Conservation (phyloP, 164 flowering plant species). For the Chimonanthus praecox region DNA sequence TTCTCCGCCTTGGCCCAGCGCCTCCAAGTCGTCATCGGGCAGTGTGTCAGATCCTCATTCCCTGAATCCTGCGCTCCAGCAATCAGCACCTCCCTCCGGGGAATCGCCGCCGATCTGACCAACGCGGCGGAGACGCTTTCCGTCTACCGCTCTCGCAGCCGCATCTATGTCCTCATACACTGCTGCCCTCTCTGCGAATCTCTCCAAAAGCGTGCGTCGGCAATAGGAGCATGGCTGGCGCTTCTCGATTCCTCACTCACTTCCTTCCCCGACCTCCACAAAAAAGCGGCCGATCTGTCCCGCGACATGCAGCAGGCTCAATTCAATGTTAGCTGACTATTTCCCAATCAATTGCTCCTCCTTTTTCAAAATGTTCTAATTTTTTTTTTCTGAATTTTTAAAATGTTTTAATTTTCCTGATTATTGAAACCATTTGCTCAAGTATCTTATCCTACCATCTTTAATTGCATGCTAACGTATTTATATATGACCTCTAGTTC, state of each 20-base stretch:
- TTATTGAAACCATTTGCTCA: no score
- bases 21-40: constrained; percentile 33
- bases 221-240: constrained; percentile 52
- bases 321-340: constrained; percentile 28
- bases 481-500: no score
- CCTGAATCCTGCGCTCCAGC: constrained; percentile 21
- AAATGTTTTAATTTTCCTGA: no score
- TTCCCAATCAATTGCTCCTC: neutral
- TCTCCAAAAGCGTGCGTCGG: constrained; percentile 29
- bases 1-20: constrained; percentile 37
- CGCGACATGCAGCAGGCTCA: constrained; percentile 45
- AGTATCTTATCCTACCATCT: no score
- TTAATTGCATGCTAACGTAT: no score
- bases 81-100: constrained; percentile 35
- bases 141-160: constrained; percentile 32
- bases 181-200: constrained; percentile 30
- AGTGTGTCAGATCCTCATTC: constrained; percentile 21
- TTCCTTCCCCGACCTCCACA: constrained; percentile 31
- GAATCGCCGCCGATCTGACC: constrained; percentile 34
- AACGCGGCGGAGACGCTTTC: constrained; percentile 25
- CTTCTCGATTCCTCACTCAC: constrained; percentile 32
- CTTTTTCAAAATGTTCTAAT: no score
- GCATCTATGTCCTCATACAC: constrained; percentile 42
- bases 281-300: constrained; percentile 42
- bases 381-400: no score